These are phyloP conservation scores for Phalaenopsis aphrodite DNA, from an alignment of 106 monocot genomes.

Conservation along the genomic window DNA sequence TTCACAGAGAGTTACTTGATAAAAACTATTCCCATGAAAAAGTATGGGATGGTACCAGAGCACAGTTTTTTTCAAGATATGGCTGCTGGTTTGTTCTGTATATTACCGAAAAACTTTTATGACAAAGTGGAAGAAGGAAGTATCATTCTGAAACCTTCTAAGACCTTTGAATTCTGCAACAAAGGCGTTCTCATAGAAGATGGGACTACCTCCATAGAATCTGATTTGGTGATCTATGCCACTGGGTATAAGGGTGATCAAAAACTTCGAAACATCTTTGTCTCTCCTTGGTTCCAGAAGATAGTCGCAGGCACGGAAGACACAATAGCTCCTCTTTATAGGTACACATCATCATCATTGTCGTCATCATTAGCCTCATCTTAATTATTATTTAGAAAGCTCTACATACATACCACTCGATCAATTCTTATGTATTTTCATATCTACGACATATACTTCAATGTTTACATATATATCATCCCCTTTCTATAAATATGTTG, in stretches of 20 bases:
- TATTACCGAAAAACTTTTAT: constrained; percentile 55
- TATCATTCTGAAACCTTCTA: constrained; percentile 36
- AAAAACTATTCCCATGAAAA: constrained; percentile 43
- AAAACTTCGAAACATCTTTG: constrained; percentile 58
- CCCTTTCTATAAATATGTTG: too few species aligned
- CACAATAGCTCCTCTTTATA: constrained; percentile 50
- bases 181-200: constrained; percentile 41
- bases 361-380: too few species aligned
- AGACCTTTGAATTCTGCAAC: constrained; percentile 41
- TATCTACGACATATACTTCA: too few species aligned
- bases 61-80: constrained; percentile 42
- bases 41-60: constrained; percentile 62
- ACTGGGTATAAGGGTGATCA: constrained; percentile 64
- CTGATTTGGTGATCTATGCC: constrained; percentile 61
- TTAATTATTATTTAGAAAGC: too few species aligned
- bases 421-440: too few species aligned
- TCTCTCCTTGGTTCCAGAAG: constrained; percentile 21
- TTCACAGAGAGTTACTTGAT: constrained; percentile 50
- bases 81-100: constrained; percentile 14
- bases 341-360: constrained; percentile 16
- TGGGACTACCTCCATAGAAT: constrained; percentile 5
- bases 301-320: constrained; percentile 21
- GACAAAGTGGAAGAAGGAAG: constrained; percentile 64
- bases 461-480: too few species aligned
- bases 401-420: too few species aligned